phyloP scores from a whole-genome alignment of 1,139 yeast species.

The Candida tetrigidarum region DNA sequence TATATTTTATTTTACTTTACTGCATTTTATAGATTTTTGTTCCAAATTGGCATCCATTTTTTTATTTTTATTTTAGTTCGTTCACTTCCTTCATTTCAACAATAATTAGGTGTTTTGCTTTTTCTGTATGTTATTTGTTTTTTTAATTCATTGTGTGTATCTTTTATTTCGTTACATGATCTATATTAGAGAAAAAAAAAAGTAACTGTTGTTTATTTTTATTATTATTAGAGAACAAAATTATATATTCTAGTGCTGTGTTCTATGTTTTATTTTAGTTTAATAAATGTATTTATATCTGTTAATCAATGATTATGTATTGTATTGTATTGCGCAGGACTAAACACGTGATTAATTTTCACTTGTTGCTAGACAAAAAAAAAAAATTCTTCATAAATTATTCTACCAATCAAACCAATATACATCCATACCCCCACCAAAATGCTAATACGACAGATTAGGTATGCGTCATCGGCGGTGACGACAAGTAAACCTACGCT shows the following conservation, averaged over 20 bases:
- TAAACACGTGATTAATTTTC: not conserved
- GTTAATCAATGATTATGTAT: not conserved
- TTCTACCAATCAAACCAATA: not conserved
- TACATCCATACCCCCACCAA: not conserved
- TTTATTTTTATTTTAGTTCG: not conserved
- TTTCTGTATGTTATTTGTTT: no score
- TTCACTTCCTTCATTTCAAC: not conserved
- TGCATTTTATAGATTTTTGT: conserved; percentile 5
- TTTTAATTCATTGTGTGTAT: not conserved
- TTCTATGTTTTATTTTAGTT: not conserved
- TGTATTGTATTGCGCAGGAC: no score
- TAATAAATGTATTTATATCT: not conserved
- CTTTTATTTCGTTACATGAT: not conserved
- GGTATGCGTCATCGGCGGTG: not conserved
- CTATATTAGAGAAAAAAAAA: no score
- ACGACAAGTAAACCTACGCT: conserved; percentile 42
- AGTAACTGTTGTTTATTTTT: not conserved
- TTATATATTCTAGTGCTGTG: not conserved
- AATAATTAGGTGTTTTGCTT: no score
- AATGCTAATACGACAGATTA: not conserved
- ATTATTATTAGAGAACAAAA: not conserved
- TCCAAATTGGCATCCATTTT: not conserved
- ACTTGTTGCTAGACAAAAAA: not conserved
- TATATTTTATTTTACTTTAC: no score
- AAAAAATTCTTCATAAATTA: not conserved